Conservation (phyloP, 2,329 filamentous ascomycete species). For the Sphaceloma murrayae region DNA sequence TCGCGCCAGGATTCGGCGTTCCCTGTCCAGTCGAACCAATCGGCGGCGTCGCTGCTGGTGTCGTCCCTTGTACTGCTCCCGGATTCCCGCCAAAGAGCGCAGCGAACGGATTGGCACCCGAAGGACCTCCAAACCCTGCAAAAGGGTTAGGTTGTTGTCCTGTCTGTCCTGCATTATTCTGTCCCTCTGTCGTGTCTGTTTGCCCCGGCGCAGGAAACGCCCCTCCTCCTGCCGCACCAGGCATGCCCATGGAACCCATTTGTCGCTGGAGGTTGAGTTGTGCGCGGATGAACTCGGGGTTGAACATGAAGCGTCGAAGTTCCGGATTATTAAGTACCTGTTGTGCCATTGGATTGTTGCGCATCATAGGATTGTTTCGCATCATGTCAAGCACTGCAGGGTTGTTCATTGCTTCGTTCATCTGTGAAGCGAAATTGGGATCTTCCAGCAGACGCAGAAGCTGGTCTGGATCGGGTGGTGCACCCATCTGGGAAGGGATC, state of each 20-base stretch:
- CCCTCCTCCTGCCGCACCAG: slow-evolving; percentile 34
- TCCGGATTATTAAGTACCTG: slow-evolving; percentile 81
- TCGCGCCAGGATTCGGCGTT: slow-evolving; percentile 25
- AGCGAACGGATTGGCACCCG: slow-evolving; percentile 50
- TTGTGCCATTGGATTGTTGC: slow-evolving; percentile 78
- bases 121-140: slow-evolving; percentile 31
- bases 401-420: slow-evolving; percentile 94
- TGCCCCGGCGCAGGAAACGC: slow-evolving; percentile 84
- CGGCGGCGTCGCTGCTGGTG: slow-evolving; percentile 28
- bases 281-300: slow-evolving; percentile 72
- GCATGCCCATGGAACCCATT: slow-evolving; percentile 44
- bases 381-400: slow-evolving; percentile 87
- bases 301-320: slow-evolving; percentile 86
- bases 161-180: slow-evolving; percentile 31
- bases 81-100: slow-evolving; percentile 42
- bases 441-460: slow-evolving; percentile 80
- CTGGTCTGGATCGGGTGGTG: slow-evolving; percentile 69
- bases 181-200: slow-evolving; percentile 66
- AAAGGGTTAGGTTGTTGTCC: slow-evolving; percentile 39
- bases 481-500: slow-evolving; percentile 67
- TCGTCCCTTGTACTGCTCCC: slow-evolving; percentile 27
- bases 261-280: slow-evolving; percentile 71
- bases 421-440: slow-evolving; percentile 72
- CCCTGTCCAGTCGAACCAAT: slow-evolving; percentile 26
- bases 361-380: slow-evolving; percentile 56